Evolutionary conservation across 768 basidiomycete species (phyloP).

Genomic region (Suillus lakei): DNA sequence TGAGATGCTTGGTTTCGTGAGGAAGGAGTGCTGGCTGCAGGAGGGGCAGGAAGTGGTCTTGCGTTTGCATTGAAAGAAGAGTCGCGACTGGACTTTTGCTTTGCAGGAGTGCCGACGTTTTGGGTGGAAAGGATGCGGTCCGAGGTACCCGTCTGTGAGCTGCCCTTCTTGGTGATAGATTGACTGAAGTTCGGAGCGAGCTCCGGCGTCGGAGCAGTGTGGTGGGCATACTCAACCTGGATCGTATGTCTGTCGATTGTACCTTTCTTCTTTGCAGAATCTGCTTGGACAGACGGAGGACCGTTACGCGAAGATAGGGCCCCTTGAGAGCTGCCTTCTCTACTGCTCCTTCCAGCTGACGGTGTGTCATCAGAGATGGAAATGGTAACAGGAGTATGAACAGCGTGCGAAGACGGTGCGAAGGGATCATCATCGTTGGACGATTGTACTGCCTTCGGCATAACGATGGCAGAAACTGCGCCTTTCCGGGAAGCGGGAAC

Average conservation of each 20-base stretch:
- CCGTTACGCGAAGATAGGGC: conserved; percentile 23
- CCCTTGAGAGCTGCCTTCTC: conserved; percentile 23
- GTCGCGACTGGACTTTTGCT: conserved; percentile 23
- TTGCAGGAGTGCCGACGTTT: conserved; percentile 13
- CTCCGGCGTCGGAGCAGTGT: conserved; percentile 42
- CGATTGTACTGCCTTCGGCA: conserved; percentile 45
- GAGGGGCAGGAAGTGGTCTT: conserved; percentile 38
- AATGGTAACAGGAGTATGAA: conserved; percentile 33
- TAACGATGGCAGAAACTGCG: conserved; percentile 45
- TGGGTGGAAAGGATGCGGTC: conserved; percentile 17
- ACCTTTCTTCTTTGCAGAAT: conserved; percentile 53
- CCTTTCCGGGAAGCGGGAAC: conserved; percentile 45
- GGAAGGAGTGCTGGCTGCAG: conserved; percentile 19
- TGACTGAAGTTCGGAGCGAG: conserved; percentile 23
- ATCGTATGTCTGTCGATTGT: conserved; percentile 79
- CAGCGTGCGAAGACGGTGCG: conserved; percentile 44
- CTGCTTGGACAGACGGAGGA: conserved; percentile 34
- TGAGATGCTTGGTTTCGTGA: conserved; percentile 28
- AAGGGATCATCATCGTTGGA: conserved; percentile 75
- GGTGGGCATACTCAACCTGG: conserved; percentile 89
- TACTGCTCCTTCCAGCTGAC: conserved; percentile 20
- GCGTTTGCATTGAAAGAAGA: conserved; percentile 20
- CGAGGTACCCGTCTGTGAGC: conserved; percentile 13
- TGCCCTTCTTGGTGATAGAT: conserved; percentile 23
- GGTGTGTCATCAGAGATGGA: conserved; percentile 31